These are phyloP conservation scores for Pulveroboletus frians DNA, from an alignment of 768 basidiomycete genomes.

Conservation along the genomic window DNA sequence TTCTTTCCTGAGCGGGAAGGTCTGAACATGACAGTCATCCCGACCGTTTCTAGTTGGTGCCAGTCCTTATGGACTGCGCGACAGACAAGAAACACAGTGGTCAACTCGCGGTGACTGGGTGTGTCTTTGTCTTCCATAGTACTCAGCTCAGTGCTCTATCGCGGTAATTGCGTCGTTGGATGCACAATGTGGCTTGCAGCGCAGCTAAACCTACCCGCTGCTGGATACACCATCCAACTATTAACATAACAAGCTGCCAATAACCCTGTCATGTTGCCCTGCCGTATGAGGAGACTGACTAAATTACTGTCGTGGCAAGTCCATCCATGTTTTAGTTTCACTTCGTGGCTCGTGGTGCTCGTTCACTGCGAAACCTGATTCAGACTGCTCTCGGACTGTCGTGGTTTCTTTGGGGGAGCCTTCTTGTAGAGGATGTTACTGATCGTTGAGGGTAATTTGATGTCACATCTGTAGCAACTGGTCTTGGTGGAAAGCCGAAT, in stretches of 20 bases:
- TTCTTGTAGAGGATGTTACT: slow-evolving; percentile 13
- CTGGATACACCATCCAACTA: neutral
- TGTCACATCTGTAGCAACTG: neutral
- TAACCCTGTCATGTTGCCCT: slow-evolving; percentile 2
- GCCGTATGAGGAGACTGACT: slow-evolving; percentile 16
- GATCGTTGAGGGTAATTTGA: neutral
- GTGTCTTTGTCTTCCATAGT: slow-evolving; percentile 3
- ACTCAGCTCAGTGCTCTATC: slow-evolving; percentile 15
- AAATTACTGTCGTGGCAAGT: neutral
- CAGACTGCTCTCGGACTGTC: slow-evolving; percentile 33
- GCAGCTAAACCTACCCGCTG: neutral
- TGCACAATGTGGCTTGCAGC: slow-evolving; percentile 6
- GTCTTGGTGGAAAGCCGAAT: neutral
- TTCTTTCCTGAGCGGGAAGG: slow-evolving; percentile 31
- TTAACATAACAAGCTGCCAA: neutral
- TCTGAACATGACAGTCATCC: slow-evolving; percentile 29
- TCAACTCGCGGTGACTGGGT: slow-evolving; percentile 26
- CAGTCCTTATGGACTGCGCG: slow-evolving; percentile 23
- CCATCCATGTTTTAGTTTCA: slow-evolving; percentile 24
- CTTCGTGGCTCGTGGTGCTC: slow-evolving; percentile 23
- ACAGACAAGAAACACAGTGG: slow-evolving; percentile 29
- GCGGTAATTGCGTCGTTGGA: slow-evolving; percentile 12
- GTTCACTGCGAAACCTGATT: slow-evolving; percentile 28
- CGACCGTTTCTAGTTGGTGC: slow-evolving; percentile 28
- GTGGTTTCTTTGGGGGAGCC: slow-evolving; percentile 16